These are phyloP conservation scores for Peribolospora baueri DNA, from an alignment of 768 basidiomycete genomes.

Conservation along the genomic window DNA sequence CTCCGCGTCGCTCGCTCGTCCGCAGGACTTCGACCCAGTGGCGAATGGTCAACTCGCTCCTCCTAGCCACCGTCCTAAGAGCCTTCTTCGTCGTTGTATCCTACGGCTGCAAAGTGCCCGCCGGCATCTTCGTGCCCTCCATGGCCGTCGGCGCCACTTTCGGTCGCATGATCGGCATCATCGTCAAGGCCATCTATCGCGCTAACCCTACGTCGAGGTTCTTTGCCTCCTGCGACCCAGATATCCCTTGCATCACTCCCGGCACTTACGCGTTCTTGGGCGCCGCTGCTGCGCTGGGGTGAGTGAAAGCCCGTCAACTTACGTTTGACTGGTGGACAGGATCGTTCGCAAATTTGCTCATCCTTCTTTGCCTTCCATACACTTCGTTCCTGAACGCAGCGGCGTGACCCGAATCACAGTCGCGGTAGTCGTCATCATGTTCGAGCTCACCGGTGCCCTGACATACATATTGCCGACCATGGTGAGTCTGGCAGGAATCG, in stretches of 20 bases:
- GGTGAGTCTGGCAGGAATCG: slow-evolving; percentile 29
- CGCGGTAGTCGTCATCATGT: slow-evolving; percentile 97
- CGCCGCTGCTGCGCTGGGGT: slow-evolving; percentile 87
- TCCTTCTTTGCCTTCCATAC: not conserved
- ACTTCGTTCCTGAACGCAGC: slow-evolving; percentile 22
- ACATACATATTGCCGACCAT: slow-evolving; percentile 95
- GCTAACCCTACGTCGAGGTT: slow-evolving; percentile 61
- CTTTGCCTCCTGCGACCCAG: slow-evolving; percentile 71
- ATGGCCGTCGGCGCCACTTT: slow-evolving; percentile 98
- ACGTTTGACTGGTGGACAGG: not conserved
- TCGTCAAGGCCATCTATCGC: slow-evolving; percentile 74
- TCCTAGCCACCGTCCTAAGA: slow-evolving; percentile 74
- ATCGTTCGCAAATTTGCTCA: not conserved
- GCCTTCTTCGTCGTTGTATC: slow-evolving; percentile 67
- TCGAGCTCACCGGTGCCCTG: slow-evolving; percentile 86
- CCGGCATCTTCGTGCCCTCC: slow-evolving; percentile 93
- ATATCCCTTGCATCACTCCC: slow-evolving; percentile 89
- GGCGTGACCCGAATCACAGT: slow-evolving; percentile 95
- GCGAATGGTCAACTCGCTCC: slow-evolving; percentile 75
- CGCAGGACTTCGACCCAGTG: slow-evolving; percentile 66
- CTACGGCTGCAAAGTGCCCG: slow-evolving; percentile 89
- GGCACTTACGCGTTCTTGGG: slow-evolving; percentile 96
- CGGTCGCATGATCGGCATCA: slow-evolving; percentile 86
- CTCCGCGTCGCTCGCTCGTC: not conserved
- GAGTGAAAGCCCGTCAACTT: slow-evolving; percentile 6